Base-by-base conservation (phyloP, 257 asterid genomes). In the Solanum pinnatisectum region DNA sequence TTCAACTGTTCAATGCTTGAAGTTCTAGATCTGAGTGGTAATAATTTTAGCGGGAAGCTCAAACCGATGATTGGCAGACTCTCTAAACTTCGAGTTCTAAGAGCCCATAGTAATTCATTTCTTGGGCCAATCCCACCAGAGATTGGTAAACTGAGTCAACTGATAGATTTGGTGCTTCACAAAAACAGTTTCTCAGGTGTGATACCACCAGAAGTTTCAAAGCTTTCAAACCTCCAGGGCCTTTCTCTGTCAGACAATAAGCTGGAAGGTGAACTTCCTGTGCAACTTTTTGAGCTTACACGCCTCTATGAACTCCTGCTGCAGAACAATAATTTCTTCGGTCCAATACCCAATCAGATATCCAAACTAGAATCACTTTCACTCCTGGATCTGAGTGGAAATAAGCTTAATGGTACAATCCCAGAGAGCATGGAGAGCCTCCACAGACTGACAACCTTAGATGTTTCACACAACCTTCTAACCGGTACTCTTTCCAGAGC, bases 341-440 rank as follows among this genome's bases (percentile, higher is more conserved):
- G 98, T 18, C 91, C 91, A 40, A 91, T 96, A 71, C 98, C 98
- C 16, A 91, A 88, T 37, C 90, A 92, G 10, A 84, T 95, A 65
- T 91, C 95, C 5, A 87, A 91, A 32, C 93, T 95, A 2, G 90
- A 89, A 67, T 91, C 65, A 5, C 94, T 96, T 78, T 88, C 97
- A 12, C 70, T 83, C 88, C 68, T 96, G 88, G 96, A 95, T 81
- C 91, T 96, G 74, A 94, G 97, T 35, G 91, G 94, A 68, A 96
- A 96, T 93, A 86, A 87, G 89, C 93, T 96, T 12, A 93, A 92
- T 8, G 98, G 99, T 83, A 90, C 94, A 74, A 88, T 96, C 56
- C 94, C 95, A 8, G 72, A 88, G 79, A 89, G 93, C 87, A 90
- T 95, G 40, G 90, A 86, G 14, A 73, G 60, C 63, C 96, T 95